phyloP scores from a whole-genome alignment of 345 rosid species.

The Gossypium arboreum region DNA sequence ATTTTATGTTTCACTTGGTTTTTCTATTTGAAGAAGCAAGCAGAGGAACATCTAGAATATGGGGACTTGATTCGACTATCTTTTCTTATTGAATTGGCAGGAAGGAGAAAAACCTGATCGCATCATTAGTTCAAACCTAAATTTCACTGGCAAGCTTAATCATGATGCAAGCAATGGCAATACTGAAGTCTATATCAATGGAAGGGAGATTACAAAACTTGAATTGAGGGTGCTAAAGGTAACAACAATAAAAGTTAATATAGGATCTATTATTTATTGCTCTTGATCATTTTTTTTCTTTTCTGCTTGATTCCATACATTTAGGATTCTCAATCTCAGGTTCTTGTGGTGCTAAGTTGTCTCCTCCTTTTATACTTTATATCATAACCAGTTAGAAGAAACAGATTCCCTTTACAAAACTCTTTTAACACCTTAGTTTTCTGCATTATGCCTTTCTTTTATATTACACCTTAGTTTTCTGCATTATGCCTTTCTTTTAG shows the following conservation, averaged over 20 bases:
- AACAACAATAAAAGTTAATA: background rate
- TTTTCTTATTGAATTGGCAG: slow-evolving; percentile 41
- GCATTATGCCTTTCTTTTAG: background rate
- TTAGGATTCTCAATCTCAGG: background rate
- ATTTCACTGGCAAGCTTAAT: slow-evolving; percentile 73
- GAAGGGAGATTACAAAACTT: slow-evolving; percentile 87
- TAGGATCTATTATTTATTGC: background rate
- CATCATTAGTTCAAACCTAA: slow-evolving; percentile 80
- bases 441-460: background rate
- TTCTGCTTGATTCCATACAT: background rate
- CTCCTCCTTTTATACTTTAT: too few species aligned
- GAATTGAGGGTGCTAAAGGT: slow-evolving; percentile 83
- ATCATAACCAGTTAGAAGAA: background rate
- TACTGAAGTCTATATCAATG: slow-evolving; percentile 86
- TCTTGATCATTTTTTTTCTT: background rate
- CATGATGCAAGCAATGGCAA: slow-evolving; percentile 79
- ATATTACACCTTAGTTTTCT: background rate
- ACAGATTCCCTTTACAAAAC: background rate
- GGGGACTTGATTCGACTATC: background rate
- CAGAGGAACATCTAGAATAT: background rate
- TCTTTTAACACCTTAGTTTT: background rate
- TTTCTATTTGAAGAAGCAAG: background rate
- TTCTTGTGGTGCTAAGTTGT: background rate
- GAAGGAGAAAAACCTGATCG: slow-evolving; percentile 93
- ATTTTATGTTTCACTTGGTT: slow-evolving; percentile 14